Evolutionary conservation across 176 grass and related monocot species (phyloP), one percentile per base, ranked within the genome.

Genomic region (Stipa capillata): DNA sequence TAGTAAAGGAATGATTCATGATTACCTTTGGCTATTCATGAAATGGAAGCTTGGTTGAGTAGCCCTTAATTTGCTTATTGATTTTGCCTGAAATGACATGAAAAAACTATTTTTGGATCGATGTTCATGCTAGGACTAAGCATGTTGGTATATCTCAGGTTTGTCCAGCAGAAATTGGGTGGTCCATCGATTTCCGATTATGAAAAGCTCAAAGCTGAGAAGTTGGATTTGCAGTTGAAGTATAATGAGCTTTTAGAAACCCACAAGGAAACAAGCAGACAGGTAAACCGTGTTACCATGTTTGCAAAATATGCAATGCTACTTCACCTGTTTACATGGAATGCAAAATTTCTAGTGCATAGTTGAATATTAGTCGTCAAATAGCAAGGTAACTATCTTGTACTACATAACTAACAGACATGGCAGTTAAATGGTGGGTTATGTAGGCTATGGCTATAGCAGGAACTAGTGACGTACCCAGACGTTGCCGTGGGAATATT

Each of bases 151-250:
- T 79, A 25, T 71, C 23, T 9, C 80, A 98, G 95, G 79, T 98
- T 92, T 77, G 78, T 98, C 75, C 92, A 94, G 77, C 92, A 98
- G 28, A 98, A 94, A 72, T 56, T 98, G 71, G 95, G 95, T 13
- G 95, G 95, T 6, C 95, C 92, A 48, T 98, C 90, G 5, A 77
- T 94, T 72, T 92, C 90, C 2, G 90, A 93, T 18, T 94, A 92
- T 87, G 92, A 98, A 89, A 98, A 90, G 45, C 83, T 98, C 65
- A 87, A 93, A 76, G 92, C 95, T 65, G 92, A 98, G 78, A 98
- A 93, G 49, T 77, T 94, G 64, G 95, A 94, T 66, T 64, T 98
- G 80, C 90, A 98, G n/a, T 76, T 90, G 73, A 94, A 94, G 87
- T 94, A 94, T 75, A 85, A 94, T 75, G 86, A 94, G 43, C 95